phyloP scores from a whole-genome alignment of 208 protist genomes.

The Wallacemonas sp. region DNA sequence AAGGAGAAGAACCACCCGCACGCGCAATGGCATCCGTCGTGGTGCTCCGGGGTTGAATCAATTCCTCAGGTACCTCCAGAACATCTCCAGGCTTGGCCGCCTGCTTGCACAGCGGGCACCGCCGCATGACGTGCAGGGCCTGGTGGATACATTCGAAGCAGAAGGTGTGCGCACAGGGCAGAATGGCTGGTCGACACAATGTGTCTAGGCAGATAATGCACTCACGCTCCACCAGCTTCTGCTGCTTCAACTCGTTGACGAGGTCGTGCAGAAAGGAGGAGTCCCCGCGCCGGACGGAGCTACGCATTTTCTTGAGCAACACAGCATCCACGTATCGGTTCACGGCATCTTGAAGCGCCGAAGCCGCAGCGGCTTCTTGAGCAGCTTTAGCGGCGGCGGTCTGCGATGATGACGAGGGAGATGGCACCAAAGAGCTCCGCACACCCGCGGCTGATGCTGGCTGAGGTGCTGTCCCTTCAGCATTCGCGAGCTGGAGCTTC shows the following conservation, averaged over 20 bases:
- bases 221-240: slow-evolving; percentile 48
- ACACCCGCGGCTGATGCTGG: background rate
- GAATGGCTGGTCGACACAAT: slow-evolving; percentile 50
- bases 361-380: background rate
- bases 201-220: slow-evolving; percentile 80
- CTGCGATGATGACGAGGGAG: slow-evolving; percentile 16
- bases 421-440: background rate
- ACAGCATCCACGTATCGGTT: slow-evolving; percentile 11
- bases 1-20: too few species aligned
- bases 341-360: slow-evolving; percentile 1
- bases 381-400: slow-evolving; percentile 14
- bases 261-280: slow-evolving; percentile 51
- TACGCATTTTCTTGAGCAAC: slow-evolving; percentile 1
- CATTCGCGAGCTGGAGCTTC: background rate
- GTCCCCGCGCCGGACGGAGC: background rate
- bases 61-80: slow-evolving; percentile 39
- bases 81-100: slow-evolving; percentile 25
- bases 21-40: too few species aligned
- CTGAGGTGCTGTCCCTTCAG: background rate
- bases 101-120: slow-evolving; percentile 66
- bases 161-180: slow-evolving; percentile 83
- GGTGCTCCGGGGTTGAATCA: slow-evolving; percentile 4
- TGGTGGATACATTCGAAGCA: slow-evolving; percentile 67
- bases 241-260: slow-evolving; percentile 34
- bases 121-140: slow-evolving; percentile 32